Percentiles rank a stretch among this genome's conserved stretches.
Evolutionary conservation across 106 monocot species (phyloP).

Genomic region (Dioscorea dumetorum): DNA sequence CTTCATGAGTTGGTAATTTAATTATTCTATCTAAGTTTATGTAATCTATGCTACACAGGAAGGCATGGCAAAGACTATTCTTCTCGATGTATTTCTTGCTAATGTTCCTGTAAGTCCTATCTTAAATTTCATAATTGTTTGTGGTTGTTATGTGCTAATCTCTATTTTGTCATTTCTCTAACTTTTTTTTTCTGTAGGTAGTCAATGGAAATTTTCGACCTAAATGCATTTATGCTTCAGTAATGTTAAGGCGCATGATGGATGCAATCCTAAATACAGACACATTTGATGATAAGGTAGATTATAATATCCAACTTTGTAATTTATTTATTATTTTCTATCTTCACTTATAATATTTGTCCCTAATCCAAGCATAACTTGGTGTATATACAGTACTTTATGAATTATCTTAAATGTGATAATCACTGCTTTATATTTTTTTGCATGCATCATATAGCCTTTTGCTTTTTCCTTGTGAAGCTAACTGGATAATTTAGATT

Average conservation of each 20-base stretch:
- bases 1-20: no score
- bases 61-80: slow-evolving; percentile 52
- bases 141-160: neutral
- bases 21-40: no score
- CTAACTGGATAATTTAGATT: no score
- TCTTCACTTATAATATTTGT: no score
- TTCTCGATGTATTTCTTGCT: slow-evolving; percentile 88
- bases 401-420: no score
- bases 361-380: no score
- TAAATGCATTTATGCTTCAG: slow-evolving; percentile 88
- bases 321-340: no score
- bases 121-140: neutral
- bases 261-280: slow-evolving; percentile 84
- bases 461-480: no score
- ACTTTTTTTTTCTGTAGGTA: slow-evolving; percentile 35
- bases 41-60: slow-evolving; percentile 32
- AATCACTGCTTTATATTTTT: no score
- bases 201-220: slow-evolving; percentile 53
- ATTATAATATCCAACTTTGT: no score
- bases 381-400: no score
- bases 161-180: neutral
- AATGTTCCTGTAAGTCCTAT: slow-evolving; percentile 70
- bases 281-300: slow-evolving; percentile 92
- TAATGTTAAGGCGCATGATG: slow-evolving; percentile 97
- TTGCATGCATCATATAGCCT: no score